These are phyloP conservation scores for Pythium aquatile DNA, from an alignment of 352 stramenopile species.

Conservation along the genomic window DNA sequence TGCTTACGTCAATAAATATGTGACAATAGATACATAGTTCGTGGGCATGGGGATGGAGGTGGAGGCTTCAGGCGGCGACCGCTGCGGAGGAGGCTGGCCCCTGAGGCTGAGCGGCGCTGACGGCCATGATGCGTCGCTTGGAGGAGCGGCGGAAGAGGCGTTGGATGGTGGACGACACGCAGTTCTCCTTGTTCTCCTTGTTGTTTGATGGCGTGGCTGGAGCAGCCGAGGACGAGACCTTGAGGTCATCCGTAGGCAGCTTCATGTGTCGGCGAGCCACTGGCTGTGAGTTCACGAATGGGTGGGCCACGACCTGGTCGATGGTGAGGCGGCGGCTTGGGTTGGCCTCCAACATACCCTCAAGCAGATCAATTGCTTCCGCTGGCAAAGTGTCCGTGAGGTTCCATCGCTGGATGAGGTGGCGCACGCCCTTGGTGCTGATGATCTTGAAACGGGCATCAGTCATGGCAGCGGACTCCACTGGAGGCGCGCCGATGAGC, in stretches of 20 bases:
- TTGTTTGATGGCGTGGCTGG: constrained; percentile 7
- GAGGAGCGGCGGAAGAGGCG: constrained; percentile 29
- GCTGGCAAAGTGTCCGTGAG: constrained; percentile 54
- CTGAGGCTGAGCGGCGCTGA: constrained; percentile 28
- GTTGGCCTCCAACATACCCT: constrained; percentile 64
- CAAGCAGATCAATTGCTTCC: constrained; percentile 58
- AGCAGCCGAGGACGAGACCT: constrained; percentile 7
- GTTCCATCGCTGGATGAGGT: constrained; percentile 67
- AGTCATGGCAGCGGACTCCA: constrained; percentile 52
- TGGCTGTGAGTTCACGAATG: constrained; percentile 44
- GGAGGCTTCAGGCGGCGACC: constrained; percentile 11
- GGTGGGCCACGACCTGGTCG: constrained; percentile 54
- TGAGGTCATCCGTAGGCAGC: constrained; percentile 14
- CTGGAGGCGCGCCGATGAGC: constrained; percentile 61
- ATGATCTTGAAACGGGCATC: constrained; percentile 73
- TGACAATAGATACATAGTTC: constrained; percentile 21
- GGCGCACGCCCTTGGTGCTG: constrained; percentile 48
- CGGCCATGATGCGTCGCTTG: constrained; percentile 30
- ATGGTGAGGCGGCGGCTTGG: constrained; percentile 55
- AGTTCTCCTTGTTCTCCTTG: constrained; percentile 16
- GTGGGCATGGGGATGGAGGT: neutral
- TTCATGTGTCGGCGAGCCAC: constrained; percentile 12
- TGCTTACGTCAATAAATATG: constrained; percentile 25
- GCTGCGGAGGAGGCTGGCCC: constrained; percentile 13
- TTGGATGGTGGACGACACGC: constrained; percentile 22